A percentile compares a stretch with the other conserved stretches of the same genome.
Evolutionary conservation across 1,284 basidiomycete genomes (phyloP).

Genomic region (Ceratobasidium sp.): DNA sequence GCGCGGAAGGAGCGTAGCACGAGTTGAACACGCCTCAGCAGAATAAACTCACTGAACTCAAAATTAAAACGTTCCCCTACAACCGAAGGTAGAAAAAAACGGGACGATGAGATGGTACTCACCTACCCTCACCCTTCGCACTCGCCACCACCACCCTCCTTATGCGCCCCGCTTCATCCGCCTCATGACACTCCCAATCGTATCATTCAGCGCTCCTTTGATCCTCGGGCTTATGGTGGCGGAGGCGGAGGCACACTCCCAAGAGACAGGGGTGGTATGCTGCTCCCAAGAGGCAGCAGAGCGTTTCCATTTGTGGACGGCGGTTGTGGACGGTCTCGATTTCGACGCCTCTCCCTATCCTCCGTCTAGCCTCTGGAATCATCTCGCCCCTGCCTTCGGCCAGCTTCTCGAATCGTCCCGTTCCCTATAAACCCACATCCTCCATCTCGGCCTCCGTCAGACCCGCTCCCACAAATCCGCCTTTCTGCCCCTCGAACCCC

Average conservation of each 20-base stretch:
- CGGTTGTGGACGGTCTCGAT: neutral
- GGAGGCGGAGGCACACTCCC: neutral
- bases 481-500: too few relatives aligned
- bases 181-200: constrained; percentile 34
- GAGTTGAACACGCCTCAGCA: too few relatives aligned
- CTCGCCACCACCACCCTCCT: neutral
- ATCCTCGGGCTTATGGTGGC: constrained; percentile 15
- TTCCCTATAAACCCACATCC: neutral
- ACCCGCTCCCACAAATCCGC: neutral
- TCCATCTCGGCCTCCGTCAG: neutral
- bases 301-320: too few relatives aligned
- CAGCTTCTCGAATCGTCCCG: neutral
- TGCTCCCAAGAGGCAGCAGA: too few relatives aligned
- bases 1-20: too few relatives aligned
- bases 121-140: neutral
- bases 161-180: constrained; percentile 24
- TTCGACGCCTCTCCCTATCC: constrained; percentile 1
- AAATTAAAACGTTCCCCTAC: constrained; percentile 53
- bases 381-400: neutral
- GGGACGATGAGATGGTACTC: neutral
- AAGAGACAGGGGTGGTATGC: too few relatives aligned
- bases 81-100: too few relatives aligned
- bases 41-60: constrained; percentile 50
- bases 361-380: too few relatives aligned
- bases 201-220: constrained; percentile 19